Conservation (phyloP, 2,329 filamentous ascomycete species). For the Talaromyces sp. region DNA sequence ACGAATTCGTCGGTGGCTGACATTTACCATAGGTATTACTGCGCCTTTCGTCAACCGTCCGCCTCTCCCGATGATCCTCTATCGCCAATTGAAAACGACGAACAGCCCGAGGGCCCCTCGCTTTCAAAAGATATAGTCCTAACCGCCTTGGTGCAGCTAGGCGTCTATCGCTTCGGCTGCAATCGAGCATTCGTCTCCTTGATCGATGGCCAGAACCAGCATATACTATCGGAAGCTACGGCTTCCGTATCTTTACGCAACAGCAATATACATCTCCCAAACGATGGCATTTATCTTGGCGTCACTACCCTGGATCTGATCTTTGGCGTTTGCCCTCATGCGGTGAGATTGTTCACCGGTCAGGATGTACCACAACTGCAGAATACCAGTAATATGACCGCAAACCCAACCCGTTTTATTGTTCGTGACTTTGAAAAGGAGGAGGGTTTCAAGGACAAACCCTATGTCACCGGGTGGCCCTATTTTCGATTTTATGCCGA, state of each 20-base stretch:
- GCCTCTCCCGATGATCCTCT: not conserved
- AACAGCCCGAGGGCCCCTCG: not conserved
- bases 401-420: conserved; percentile 32
- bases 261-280: conserved; percentile 24
- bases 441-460: conserved; percentile 33
- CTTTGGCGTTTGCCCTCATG: conserved; percentile 11
- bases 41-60: not conserved
- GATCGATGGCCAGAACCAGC: conserved; percentile 49
- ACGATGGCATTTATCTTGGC: conserved; percentile 35
- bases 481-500: conserved; percentile 52
- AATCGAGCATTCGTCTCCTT: conserved; percentile 51
- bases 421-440: conserved; percentile 39
- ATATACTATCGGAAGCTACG: conserved; percentile 54
- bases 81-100: not conserved
- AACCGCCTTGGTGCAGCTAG: conserved; percentile 52
- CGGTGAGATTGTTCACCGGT: conserved; percentile 15
- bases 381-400: conserved; percentile 26
- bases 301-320: conserved; percentile 24
- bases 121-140: conserved; percentile 35
- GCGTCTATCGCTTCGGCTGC: conserved; percentile 42
- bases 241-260: conserved; percentile 38
- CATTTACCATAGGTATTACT: not conserved
- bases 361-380: conserved; percentile 19
- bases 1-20: not conserved
- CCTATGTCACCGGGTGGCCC: conserved; percentile 32